Percentiles rank a stretch among this genome's conserved stretches.
phyloP scores from a whole-genome alignment of 768 basidiomycete species.

The Rossbeevera mucosa region DNA sequence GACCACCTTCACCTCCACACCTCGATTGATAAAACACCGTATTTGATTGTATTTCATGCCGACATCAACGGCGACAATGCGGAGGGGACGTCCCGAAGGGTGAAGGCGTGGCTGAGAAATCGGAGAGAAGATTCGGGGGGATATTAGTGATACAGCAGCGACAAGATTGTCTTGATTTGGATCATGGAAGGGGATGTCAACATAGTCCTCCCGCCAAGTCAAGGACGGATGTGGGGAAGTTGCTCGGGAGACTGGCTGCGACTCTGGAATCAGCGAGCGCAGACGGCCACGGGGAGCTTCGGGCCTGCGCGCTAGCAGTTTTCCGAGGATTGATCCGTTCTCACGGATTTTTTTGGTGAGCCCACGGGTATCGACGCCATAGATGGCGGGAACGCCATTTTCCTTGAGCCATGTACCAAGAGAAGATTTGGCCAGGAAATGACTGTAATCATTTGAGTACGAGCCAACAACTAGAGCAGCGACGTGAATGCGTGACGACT shows the following conservation, averaged over 20 bases:
- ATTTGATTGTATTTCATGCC: conserved; percentile 99
- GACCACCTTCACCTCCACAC: conserved; percentile 93
- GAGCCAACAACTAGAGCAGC: conserved; percentile 88
- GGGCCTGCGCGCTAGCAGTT: conserved; percentile 63
- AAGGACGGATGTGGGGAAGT: conserved; percentile 50
- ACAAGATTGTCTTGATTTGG: conserved; percentile 90
- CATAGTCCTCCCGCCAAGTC: conserved; percentile 80
- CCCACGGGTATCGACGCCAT: conserved; percentile 93
- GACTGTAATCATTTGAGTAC: conserved; percentile 92
- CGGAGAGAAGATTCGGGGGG: conserved; percentile 67
- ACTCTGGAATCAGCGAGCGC: conserved; percentile 32
- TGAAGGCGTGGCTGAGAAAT: conserved; percentile 55
- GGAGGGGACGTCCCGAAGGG: conserved; percentile 73
- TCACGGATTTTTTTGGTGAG: conserved; percentile 95
- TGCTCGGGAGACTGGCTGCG: conserved; percentile 41
- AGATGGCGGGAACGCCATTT: conserved; percentile 90
- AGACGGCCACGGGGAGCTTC: conserved; percentile 40
- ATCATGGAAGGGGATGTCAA: conserved; percentile 79
- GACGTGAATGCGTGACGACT: conserved; percentile 92
- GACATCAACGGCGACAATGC: conserved; percentile 90
- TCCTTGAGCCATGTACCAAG: conserved; percentile 92
- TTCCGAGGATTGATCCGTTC: conserved; percentile 89
- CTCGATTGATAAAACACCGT: conserved; percentile 88
- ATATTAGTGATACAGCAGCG: conserved; percentile 73
- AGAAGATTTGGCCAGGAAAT: conserved; percentile 87